Evolutionary conservation across 2,329 filamentous ascomycete species (phyloP), one percentile per base, ranked within the genome.

Genomic region (Emericellopsis cladophorae): DNA sequence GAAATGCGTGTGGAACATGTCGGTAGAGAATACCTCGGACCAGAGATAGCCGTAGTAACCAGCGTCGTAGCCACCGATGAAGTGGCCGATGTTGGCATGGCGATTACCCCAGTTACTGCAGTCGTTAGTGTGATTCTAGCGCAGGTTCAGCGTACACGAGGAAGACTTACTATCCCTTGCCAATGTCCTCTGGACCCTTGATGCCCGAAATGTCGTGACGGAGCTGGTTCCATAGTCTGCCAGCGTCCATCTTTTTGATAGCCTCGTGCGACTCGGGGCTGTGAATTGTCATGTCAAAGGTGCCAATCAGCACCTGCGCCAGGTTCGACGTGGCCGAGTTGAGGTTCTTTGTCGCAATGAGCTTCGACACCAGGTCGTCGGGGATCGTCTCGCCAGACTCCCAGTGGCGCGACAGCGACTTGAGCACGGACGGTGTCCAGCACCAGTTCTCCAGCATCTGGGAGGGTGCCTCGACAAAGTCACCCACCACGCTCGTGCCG

Each of bases 1-100:
- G 65, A 92, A 92, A 37, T 84, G 79, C 0, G 74, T 74, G 61
- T 85, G 79, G 68, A 90, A 93, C 84, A 93, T 90, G 60, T 93
- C 85, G 22, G 81, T 74, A 18, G 79, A 84, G 62, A 89, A 92
- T 15, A 92, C 86, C 57, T 86, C 75, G 1, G 81, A 86, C 47
- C 75, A 81, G 29, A 82, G 63, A 54, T 82, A 83, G 51, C 78
- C 77, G 58, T 92, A 92, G 64, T 90, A 90, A 35, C 84, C 84
- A 24, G 85, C 84, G 58, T 90, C 85, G 53, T 92, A 92, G 2
- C 85, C 85, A 40, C 84, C 84, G 45, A 90, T 84, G 47, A 90
- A 68, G 60, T 92, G 85, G 14, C 84, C 84, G 53, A 92, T 89
- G 0, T 79, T 86, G 6, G 84, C 82, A 53, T 89, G 77, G 11